Evolutionary conservation across 2,329 filamentous ascomycete genomes (phyloP).

Genomic region (Ceratocystis albifundus): DNA sequence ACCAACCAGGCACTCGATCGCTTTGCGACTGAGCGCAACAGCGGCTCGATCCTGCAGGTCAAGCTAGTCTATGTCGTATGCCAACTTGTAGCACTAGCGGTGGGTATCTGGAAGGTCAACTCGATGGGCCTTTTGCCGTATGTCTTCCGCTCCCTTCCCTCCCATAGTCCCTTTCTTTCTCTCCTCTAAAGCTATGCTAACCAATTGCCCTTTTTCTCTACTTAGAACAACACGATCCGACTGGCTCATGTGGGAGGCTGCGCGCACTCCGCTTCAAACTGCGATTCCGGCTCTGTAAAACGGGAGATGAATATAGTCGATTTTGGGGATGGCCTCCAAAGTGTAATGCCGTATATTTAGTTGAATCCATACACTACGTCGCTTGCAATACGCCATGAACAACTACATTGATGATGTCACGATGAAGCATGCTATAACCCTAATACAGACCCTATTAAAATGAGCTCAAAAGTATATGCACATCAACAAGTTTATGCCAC

Average conservation of each 20-base stretch:
- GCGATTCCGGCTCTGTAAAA: constrained; percentile 47
- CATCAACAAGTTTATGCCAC: neutral
- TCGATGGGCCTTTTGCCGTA: constrained; percentile 89
- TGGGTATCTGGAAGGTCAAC: constrained; percentile 95
- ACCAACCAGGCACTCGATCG: constrained; percentile 83
- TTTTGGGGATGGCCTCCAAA: too few species aligned
- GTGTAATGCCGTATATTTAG: too few species aligned
- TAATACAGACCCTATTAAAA: neutral
- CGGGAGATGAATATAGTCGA: neutral
- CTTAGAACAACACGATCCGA: constrained; percentile 82
- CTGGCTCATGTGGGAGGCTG: constrained; percentile 90
- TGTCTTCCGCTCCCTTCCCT: constrained; percentile 31
- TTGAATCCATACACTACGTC: neutral
- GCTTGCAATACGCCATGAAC: neutral
- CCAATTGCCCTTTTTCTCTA: constrained; percentile 6
- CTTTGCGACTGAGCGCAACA: constrained; percentile 74
- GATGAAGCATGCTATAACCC: neutral
- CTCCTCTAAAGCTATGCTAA: constrained; percentile 15
- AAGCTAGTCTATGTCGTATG: constrained; percentile 81
- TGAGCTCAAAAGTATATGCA: neutral
- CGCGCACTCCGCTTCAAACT: constrained; percentile 55
- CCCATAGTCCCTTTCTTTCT: neutral
- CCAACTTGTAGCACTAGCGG: constrained; percentile 68
- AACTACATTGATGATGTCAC: constrained; percentile 5
- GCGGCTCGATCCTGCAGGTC: constrained; percentile 60